Base-by-base conservation (phyloP, 257 asterid genomes). In the Echium plantagineum region DNA sequence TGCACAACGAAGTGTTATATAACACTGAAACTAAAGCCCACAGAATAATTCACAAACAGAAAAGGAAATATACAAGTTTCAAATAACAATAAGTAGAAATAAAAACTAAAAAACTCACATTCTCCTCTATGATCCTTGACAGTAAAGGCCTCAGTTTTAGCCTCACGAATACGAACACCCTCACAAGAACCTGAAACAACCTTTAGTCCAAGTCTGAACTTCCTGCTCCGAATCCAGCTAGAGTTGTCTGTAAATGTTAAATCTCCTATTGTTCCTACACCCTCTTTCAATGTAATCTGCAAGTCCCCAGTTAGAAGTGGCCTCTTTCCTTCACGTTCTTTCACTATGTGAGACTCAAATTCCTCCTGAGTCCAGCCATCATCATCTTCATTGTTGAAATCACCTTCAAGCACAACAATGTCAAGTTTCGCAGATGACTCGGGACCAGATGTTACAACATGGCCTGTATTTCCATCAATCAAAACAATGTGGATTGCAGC, bases 81-180 rank as follows among this genome's bases (percentile, higher is more conserved):
- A 21, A 62, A 54, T 35, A 19, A 48, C 1, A 24, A 24, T 24
- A 3, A 24, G 2, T 61, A 58, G 59, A 1, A 24, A 24, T 24
- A 62, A 15, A 49, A 17, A 28, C 32, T 28, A 63, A 21, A 21
- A 57, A 65, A 62, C 94, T 74, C 80, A 93, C 99, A 70, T 86
- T 93, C 99, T 74, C 99, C 99, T 81, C 99, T 81, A 74, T 89
- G 97, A 83, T 93, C 99, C 94, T 89, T 93, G 72, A 93, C 99
- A 19, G 76, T 84, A 75, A 93, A 89, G 61, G 99, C 89, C 52
- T 93, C 96, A 22, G 97, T 89, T 79, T 86, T 89, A 42, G 99
- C 99, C 73, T 89, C 99, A 24, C 91, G 90, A 66, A 93, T 76
- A 52, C 82, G 85, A 56, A 74, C 67, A 55, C 78, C 89, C 59